phyloP scores from a whole-genome alignment of 2,329 filamentous ascomycete species.

The Pseudogymnoascus sp. region DNA sequence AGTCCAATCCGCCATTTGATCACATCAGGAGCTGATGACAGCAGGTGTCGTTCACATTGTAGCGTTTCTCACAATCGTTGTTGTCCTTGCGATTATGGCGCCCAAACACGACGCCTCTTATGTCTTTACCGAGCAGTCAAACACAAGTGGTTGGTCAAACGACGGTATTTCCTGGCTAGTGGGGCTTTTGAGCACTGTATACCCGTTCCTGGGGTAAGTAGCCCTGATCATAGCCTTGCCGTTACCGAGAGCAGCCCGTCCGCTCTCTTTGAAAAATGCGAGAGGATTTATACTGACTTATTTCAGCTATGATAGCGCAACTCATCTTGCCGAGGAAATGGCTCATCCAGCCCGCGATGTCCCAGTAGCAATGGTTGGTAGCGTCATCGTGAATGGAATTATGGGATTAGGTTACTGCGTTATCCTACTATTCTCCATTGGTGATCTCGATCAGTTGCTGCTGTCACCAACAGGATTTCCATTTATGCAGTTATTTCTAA shows the following conservation, averaged over 20 bases:
- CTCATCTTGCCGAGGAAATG: neutral
- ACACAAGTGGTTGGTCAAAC: conserved; percentile 36
- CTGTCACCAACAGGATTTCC: conserved; percentile 37
- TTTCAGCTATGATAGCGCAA: neutral
- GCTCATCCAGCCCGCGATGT: neutral
- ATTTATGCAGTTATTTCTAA: conserved; percentile 33
- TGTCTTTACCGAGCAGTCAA: conserved; percentile 38
- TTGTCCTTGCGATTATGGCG: neutral
- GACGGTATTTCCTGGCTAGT: conserved; percentile 41
- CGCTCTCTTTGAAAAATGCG: neutral
- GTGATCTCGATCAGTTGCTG: conserved; percentile 32
- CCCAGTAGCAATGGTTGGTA: conserved; percentile 25
- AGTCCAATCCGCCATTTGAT: neutral
- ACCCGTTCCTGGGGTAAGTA: conserved; percentile 29
- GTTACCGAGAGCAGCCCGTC: neutral
- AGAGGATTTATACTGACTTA: neutral
- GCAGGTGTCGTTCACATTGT: neutral
- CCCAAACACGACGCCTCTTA: conserved; percentile 19
- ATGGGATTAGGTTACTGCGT: conserved; percentile 37
- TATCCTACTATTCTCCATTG: conserved; percentile 37
- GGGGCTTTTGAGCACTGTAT: conserved; percentile 35
- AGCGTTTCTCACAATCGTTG: neutral
- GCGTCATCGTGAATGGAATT: conserved; percentile 37
- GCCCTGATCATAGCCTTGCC: neutral
- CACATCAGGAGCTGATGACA: neutral